A percentile compares a stretch with the other conserved stretches of the same genome.
phyloP scores from a whole-genome alignment of 1,284 basidiomycete genomes.

The Pascua sp. region DNA sequence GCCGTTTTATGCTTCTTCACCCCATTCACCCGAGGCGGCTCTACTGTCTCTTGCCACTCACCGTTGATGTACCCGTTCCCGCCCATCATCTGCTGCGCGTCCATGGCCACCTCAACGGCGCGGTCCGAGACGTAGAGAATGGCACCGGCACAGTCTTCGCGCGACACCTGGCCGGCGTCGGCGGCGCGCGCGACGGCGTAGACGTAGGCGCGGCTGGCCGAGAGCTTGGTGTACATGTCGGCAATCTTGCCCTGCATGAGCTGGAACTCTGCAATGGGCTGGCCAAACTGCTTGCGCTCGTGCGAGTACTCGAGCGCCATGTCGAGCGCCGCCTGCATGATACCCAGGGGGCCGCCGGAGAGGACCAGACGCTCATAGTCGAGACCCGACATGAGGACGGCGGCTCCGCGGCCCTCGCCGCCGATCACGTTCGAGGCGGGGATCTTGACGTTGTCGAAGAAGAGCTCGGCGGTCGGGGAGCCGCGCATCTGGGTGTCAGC shows the following conservation, averaged over 20 bases:
- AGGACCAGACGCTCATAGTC: slow-evolving; percentile 89
- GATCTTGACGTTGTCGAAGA: slow-evolving; percentile 86
- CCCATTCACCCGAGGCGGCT: too few species aligned
- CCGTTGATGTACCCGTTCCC: slow-evolving; percentile 92
- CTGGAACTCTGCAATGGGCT: slow-evolving; percentile 86
- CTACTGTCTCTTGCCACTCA: slow-evolving; percentile 43
- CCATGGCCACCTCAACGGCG: slow-evolving; percentile 82
- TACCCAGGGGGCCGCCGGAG: slow-evolving; percentile 76
- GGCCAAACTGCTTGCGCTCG: slow-evolving; percentile 83
- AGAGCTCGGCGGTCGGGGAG: slow-evolving; percentile 87
- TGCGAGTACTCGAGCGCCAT: slow-evolving; percentile 84
- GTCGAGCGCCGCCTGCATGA: slow-evolving; percentile 94
- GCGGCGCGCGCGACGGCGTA: slow-evolving; percentile 89
- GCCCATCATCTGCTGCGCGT: slow-evolving; percentile 86
- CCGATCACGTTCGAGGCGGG: slow-evolving; percentile 86
- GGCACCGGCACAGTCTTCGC: slow-evolving; percentile 87
- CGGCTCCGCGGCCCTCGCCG: slow-evolving; percentile 69
- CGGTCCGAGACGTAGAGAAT: slow-evolving; percentile 88
- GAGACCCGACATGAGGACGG: slow-evolving; percentile 89
- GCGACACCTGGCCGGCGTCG: slow-evolving; percentile 74
- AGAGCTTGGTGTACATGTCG: slow-evolving; percentile 94
- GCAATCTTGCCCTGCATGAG: slow-evolving; percentile 80
- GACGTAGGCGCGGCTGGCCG: slow-evolving; percentile 82
- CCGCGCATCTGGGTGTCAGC: slow-evolving; percentile 67
- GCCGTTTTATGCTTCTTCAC: too few species aligned